Evolutionary conservation across 805 yeast genomes (phyloP).

Genomic region (Candida adriatica): DNA sequence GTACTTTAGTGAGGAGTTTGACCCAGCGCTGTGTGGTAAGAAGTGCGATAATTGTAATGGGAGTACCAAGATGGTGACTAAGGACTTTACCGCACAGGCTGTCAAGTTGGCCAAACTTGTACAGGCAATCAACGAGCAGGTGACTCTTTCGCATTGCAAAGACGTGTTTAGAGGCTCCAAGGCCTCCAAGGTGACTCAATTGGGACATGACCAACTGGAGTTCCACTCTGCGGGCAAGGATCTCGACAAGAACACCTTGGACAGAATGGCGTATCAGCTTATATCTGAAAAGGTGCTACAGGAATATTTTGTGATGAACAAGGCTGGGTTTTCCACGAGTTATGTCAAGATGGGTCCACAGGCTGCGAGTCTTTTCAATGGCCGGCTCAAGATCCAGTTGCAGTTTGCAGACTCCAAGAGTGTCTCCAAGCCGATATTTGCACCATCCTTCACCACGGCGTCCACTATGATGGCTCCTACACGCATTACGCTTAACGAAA

Average conservation of each 20-base stretch:
- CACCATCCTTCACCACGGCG: conserved; percentile 11
- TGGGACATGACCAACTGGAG: conserved; percentile 55
- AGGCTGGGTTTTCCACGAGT: conserved; percentile 73
- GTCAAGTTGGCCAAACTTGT: conserved; percentile 54
- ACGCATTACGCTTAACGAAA: conserved; percentile 18
- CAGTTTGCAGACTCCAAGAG: conserved; percentile 30
- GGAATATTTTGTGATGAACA: conserved; percentile 68
- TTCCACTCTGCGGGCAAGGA: conserved; percentile 67
- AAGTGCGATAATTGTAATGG: conserved; percentile 81
- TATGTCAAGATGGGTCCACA: conserved; percentile 60
- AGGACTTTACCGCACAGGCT: conserved; percentile 67
- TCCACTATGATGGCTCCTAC: conserved; percentile 6
- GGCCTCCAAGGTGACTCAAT: conserved; percentile 48
- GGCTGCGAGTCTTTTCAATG: conserved; percentile 42
- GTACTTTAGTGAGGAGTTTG: conserved; percentile 81
- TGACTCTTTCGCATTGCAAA: conserved; percentile 74
- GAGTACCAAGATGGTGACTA: conserved; percentile 36
- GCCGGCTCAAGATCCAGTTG: conserved; percentile 41
- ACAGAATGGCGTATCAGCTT: conserved; percentile 75
- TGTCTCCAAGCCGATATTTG: conserved; percentile 2
- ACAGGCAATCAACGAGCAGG: conserved; percentile 47
- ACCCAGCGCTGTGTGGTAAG: conserved; percentile 54
- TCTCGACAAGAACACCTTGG: conserved; percentile 62
- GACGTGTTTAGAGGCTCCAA: conserved; percentile 76
- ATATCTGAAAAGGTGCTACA: conserved; percentile 56